A percentile compares a stretch with the other conserved stretches of the same genome.
These are phyloP conservation scores for Neurospora sp. DNA, from an alignment of 495 filamentous ascomycete genomes.

Conservation along the genomic window DNA sequence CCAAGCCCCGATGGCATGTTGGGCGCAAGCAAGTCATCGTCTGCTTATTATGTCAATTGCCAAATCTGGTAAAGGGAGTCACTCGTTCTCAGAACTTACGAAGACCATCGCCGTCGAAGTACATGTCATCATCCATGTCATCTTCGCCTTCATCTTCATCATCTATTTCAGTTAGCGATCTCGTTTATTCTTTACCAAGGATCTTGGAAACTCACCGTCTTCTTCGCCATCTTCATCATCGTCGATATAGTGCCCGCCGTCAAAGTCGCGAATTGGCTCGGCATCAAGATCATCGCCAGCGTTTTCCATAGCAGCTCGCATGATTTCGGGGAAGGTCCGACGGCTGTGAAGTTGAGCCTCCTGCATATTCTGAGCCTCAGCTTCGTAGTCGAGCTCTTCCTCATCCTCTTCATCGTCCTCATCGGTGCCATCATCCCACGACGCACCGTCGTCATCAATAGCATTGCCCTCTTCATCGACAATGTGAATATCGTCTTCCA, in stretches of 20 bases:
- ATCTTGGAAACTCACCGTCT: constrained; percentile 36
- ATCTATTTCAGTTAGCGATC: constrained; percentile 22
- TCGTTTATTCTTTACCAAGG: constrained; percentile 3
- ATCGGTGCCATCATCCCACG: constrained; percentile 49
- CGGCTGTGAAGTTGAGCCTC: constrained; percentile 34
- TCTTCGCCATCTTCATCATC: constrained; percentile 57
- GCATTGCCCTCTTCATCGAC: constrained; percentile 45
- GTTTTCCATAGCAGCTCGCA: constrained; percentile 47
- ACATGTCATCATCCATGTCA: constrained; percentile 54
- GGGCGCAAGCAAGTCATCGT: constrained; percentile 40
- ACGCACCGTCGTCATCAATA: constrained; percentile 40
- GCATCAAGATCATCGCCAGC: constrained; percentile 49
- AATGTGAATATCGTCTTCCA: constrained; percentile 45
- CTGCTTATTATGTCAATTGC: constrained; percentile 21
- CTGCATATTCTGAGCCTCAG: constrained; percentile 32
- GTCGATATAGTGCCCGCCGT: constrained; percentile 56
- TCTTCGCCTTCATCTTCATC: constrained; percentile 65
- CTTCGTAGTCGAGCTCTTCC: constrained; percentile 40
- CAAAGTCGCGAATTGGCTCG: constrained; percentile 33
- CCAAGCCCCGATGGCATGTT: constrained; percentile 31
- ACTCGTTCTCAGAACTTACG: constrained; percentile 38
- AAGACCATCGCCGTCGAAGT: constrained; percentile 58
- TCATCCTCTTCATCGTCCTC: constrained; percentile 46
- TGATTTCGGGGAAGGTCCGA: constrained; percentile 42
- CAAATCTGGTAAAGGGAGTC: constrained; percentile 7